Evolutionary conservation across 2,329 filamentous ascomycete genomes (phyloP).

Genomic region (Samsoniella hepiali): DNA sequence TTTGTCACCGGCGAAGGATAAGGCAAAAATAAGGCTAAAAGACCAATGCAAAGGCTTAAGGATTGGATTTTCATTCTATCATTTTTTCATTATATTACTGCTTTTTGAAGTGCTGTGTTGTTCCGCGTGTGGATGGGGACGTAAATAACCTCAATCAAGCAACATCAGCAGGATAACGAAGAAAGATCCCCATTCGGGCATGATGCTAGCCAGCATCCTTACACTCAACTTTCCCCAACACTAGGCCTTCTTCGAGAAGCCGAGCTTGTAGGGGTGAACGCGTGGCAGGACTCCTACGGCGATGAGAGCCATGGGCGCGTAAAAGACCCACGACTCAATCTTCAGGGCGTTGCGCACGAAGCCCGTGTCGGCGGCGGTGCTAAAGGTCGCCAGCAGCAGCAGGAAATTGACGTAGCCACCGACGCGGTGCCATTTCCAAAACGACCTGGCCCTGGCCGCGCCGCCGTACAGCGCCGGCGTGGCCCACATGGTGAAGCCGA

Average conservation of each 20-base stretch:
- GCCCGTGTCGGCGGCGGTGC: slow-evolving; percentile 70
- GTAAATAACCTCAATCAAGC: no score
- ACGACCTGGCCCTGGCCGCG: slow-evolving; percentile 70
- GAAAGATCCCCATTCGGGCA: no score
- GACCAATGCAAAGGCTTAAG: no score
- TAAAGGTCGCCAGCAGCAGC: slow-evolving; percentile 69
- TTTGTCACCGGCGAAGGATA: no score
- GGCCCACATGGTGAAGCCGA: slow-evolving; percentile 83
- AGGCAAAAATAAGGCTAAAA: no score
- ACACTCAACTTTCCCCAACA: not conserved
- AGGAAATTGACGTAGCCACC: slow-evolving; percentile 71
- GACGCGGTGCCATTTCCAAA: slow-evolving; percentile 88
- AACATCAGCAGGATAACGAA: no score
- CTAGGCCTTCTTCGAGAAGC: slow-evolving; percentile 32
- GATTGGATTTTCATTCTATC: no score
- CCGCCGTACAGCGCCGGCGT: slow-evolving; percentile 72
- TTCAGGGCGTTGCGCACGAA: slow-evolving; percentile 67
- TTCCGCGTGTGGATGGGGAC: no score
- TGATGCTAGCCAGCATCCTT: not conserved
- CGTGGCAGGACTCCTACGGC: slow-evolving; percentile 71
- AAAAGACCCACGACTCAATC: slow-evolving; percentile 73
- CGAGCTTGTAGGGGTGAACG: slow-evolving; percentile 79
- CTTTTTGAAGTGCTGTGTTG: no score
- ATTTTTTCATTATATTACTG: no score
- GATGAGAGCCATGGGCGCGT: slow-evolving; percentile 63